Evolutionary conservation across 306 rosid species (phyloP).

Genomic region (Cucumis melo): DNA sequence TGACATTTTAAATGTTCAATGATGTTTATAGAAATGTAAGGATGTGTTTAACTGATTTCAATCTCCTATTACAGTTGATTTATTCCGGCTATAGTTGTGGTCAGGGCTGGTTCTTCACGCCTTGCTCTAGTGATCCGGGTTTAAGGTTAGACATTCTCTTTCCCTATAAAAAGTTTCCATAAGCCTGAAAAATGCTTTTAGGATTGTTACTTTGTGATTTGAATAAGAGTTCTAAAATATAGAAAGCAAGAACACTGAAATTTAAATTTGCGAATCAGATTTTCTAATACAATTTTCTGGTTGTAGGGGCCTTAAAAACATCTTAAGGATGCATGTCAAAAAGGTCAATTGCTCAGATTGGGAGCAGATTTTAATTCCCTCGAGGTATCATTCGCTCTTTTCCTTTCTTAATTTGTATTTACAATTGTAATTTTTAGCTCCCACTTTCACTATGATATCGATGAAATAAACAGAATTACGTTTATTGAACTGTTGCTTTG

Average conservation of each 20-base stretch:
- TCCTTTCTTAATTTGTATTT: not conserved
- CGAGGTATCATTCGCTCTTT: slow-evolving; percentile 33
- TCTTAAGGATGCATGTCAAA: slow-evolving; percentile 76
- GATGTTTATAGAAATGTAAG: not conserved
- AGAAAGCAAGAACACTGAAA: not conserved
- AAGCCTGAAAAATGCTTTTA: not conserved
- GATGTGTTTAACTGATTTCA: not conserved
- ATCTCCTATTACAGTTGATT: slow-evolving; percentile 38
- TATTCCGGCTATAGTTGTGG: slow-evolving; percentile 86
- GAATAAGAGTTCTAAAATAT: not conserved
- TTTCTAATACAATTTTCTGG: slow-evolving; percentile 15
- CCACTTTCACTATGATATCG: not conserved
- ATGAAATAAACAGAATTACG: not conserved
- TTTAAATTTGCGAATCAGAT: not conserved
- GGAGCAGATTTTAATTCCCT: slow-evolving; percentile 72
- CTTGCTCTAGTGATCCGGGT: slow-evolving; percentile 75
- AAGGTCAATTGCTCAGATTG: slow-evolving; percentile 70
- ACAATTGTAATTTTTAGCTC: not conserved
- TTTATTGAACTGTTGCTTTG: not conserved
- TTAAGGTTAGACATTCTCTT: slow-evolving; percentile 51
- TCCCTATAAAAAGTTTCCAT: not conserved
- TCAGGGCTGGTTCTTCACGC: slow-evolving; percentile 97
- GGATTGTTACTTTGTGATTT: not conserved
- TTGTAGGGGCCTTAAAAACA: slow-evolving; percentile 79
- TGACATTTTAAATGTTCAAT: not conserved